Evolutionary conservation across 805 yeast species (phyloP), one percentile per base, ranked within the genome.

Genomic region (Gaillardinia entomophila): DNA sequence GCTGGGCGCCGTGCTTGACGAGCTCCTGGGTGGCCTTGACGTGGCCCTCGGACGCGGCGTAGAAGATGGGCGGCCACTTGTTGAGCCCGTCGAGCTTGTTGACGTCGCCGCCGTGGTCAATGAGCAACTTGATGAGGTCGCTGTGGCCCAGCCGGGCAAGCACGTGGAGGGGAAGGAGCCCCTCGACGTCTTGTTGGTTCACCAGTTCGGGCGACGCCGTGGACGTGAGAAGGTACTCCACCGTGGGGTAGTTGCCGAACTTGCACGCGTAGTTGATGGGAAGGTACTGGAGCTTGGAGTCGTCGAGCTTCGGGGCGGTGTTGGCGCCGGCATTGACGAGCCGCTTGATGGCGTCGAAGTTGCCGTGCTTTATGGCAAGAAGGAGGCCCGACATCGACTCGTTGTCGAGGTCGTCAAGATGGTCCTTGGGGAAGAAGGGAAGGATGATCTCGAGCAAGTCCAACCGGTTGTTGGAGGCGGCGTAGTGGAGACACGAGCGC

Each of bases 11-110:
- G 38, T 68, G 73, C 15, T 74, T 73, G 13, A 92, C 72, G 36
- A 92, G 66, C 30, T 77, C 83, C 40, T 69, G 69, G 0, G 94
- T 82, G 3, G 92, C 77, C 27, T 69, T 60, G 4, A 69, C 71
- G 52, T 82, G 86, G 1, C 97, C 97, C 45, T 85, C 90, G 42
- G 78, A 76, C 1, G 89, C 89, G 14, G 96, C 85, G 55, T 92
- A 90, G 48, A 88, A 86, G 2, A 92, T 71, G 0, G 97, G 95
- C 0, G 96, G 79, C 97, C 97, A 92, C 46, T 82, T 82, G 51
- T 89, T 88, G 35, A 87, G 77, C 33, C 85, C 82, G 57, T 92
- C 97, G 6, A 79, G 48, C 37, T 75, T 79, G 56, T 92, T 84
- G 4, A 90, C 76, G 46, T 82, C 77, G 3, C 66, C 82, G 4